Evolutionary conservation across 441 rosid species (phyloP).

Genomic region (Sinapis alba): DNA sequence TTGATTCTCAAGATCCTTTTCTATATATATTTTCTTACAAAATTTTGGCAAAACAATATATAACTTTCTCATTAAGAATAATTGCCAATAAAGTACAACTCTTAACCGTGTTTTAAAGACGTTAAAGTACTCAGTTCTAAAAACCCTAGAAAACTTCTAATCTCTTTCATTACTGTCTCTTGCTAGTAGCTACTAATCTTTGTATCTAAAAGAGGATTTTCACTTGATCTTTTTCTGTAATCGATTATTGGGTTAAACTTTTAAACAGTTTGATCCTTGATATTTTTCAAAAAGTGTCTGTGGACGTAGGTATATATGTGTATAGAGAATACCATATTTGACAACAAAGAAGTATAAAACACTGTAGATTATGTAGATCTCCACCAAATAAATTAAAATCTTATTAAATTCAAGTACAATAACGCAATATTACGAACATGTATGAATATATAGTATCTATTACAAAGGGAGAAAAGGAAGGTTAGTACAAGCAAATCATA

Average conservation of each 20-base stretch:
- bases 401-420: conserved; percentile 12
- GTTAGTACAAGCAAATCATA: conserved; percentile 22
- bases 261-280: background rate
- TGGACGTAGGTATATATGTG: background rate
- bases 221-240: background rate
- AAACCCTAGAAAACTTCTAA: background rate
- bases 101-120: background rate
- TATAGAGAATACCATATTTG: conserved; percentile 5
- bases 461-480: background rate
- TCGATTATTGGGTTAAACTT: background rate
- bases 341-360: background rate
- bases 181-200: background rate
- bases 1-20: conserved; percentile 26
- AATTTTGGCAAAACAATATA: conserved; percentile 1
- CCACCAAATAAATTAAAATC: conserved; percentile 18
- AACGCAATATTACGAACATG: conserved; percentile 3
- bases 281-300: background rate
- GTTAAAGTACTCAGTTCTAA: background rate
- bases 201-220: background rate
- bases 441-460: conserved; percentile 1
- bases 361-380: conserved; percentile 4
- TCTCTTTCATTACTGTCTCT: background rate
- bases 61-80: background rate
- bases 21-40: conserved; percentile 21
- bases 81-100: background rate